Percentiles rank a stretch among this genome's conserved stretches.
Evolutionary conservation across 495 filamentous ascomycete genomes (phyloP).

Genomic region (Penicillium atrosanguineum): DNA sequence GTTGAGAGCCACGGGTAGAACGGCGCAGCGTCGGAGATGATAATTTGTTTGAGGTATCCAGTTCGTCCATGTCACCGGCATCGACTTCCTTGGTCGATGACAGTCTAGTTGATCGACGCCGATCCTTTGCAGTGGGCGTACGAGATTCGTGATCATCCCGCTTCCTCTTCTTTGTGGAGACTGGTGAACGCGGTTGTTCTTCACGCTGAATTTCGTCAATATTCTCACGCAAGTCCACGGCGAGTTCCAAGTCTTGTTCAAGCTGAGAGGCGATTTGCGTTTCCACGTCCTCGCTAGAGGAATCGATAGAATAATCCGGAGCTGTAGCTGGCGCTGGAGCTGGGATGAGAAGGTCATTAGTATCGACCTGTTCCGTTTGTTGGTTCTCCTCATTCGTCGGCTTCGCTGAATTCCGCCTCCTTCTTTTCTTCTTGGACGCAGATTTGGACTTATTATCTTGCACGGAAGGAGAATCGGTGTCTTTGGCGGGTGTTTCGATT

Average conservation of each 20-base stretch:
- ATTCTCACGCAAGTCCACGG: slow-evolving; percentile 26
- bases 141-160: slow-evolving; percentile 23
- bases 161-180: slow-evolving; percentile 35
- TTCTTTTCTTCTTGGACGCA: slow-evolving; percentile 8
- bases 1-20: slow-evolving; percentile 27
- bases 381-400: background rate
- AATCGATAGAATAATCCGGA: slow-evolving; percentile 23
- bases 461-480: background rate
- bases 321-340: background rate
- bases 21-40: slow-evolving; percentile 19
- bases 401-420: background rate
- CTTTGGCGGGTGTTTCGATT: slow-evolving; percentile 6
- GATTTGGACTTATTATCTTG: slow-evolving; percentile 8
- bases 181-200: background rate
- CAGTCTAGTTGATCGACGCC: slow-evolving; percentile 34
- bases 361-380: background rate
- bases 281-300: slow-evolving; percentile 42
- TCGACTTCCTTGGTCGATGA: slow-evolving; percentile 14
- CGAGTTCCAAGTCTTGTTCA: slow-evolving; percentile 40
- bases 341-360: background rate
- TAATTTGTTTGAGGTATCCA: slow-evolving; percentile 4
- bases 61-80: slow-evolving; percentile 13
- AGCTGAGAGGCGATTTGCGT: slow-evolving; percentile 46
- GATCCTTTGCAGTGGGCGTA: slow-evolving; percentile 16
- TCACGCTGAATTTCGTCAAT: slow-evolving; percentile 6